Base-by-base conservation (phyloP, 1,139 yeast species). In the Blastobotrys persicus region DNA sequence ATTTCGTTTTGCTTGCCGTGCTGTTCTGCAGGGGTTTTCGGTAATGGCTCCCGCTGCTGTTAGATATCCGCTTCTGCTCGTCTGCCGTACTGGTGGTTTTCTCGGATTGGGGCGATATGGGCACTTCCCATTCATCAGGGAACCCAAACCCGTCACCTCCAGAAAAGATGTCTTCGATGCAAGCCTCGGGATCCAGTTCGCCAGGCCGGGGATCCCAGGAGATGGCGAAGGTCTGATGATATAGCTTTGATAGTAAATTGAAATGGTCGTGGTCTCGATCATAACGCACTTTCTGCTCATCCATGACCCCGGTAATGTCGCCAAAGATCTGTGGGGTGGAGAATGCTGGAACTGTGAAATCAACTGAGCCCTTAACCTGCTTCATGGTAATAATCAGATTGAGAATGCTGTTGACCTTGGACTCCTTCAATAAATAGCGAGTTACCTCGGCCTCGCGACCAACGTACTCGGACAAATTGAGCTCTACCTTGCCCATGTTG, bases 131-230 rank as follows among this genome's bases (percentile, higher is more conserved):
- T 5, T 40, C 41, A 9, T 13, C 20, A 13, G 23, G 6, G 20
- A 33, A 11, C 19, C 59, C 59, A 46, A 67, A 85, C 0, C 92
- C 94, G 47, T 80, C 78, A 1, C 91, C 87, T 18, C 85, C 87
- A 18, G 78, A 76, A 54, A 88, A 78, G 2, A 91, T 85, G 63
- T 88, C 95, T 39, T 82, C 80, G 9, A 89, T 75, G 56, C 92
- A 80, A 49, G 81, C 85, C 45, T 78, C 78, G 0, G 96, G 95
- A 9, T 85, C 74, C 53, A 77, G 79, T 55, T 85, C 92, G 46
- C 87, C 80, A 13, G 88, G 83, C 50, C 84, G 79, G 1, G 83
- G 80, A 59, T 85, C 89, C 95, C 96, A 88, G 0, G 87, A 78
- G 35, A 85, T 75, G 51, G 84, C 83, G 59, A 84, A 77, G 1